Base-by-base conservation (phyloP, 371 early-diverging fungal species). In the Saksenaea oblongispora region DNA sequence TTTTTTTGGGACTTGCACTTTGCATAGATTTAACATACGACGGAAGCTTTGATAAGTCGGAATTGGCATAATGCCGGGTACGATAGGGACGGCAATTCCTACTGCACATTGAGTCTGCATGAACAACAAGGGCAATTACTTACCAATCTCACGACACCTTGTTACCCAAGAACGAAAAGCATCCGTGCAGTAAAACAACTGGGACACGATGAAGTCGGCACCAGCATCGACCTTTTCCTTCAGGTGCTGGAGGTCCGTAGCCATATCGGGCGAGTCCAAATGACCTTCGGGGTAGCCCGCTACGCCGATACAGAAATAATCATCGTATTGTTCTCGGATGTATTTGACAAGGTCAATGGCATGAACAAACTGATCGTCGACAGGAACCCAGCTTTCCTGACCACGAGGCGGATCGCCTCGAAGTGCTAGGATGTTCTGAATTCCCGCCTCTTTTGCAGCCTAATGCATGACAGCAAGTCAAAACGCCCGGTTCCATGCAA, bases 251-350 rank as follows among this genome's bases (percentile, higher is more conserved):
- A 97, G 71, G 39, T 82, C 82, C 28, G 71, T 59, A 0, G 55
- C 66, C 18, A 64, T 62, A 66, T 91, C 91, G 7, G 77, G 69
- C 5, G 78, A 74, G 65, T 96, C 97, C 34, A 88, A 78, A 64
- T 97, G 95, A 28, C 95, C 95, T 72, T 97, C 97, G n/a, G 98
- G 98, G 74, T 96, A 96, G 8, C 93, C 97, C 15, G 97, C 97
- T 44, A 98, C 97, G 65, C 94, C 96, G 66, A 97, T 91, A 69
- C 96, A 94, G 71, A 98, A 98, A 74, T 92, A 91, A 79, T 96
- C 95, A 5, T 92, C 93, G 72, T 96, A 91, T 58, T 89, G 71
- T 58, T 86, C 74, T 34, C 93, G 87, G 58, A 98, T 95, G 70
- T 96, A 95, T 26, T 79, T 81, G 7, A 98, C 97, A n/a, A 98